A percentile compares a stretch with the other conserved stretches of the same genome.
Evolutionary conservation across 495 filamentous ascomycete species (phyloP).

Genomic region (Viridothelium virens): DNA sequence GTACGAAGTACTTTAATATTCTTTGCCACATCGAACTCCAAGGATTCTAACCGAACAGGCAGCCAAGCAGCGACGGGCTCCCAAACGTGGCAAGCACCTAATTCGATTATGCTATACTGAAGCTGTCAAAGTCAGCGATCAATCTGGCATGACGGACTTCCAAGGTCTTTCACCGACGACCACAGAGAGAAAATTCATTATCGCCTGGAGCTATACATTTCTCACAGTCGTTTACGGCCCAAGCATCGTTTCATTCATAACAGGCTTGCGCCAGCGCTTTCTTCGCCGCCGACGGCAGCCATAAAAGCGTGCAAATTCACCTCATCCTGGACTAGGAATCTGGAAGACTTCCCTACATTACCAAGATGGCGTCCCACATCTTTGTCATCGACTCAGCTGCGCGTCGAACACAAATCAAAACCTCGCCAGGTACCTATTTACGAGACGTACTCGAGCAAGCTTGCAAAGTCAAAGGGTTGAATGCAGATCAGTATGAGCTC

Average conservation of each 20-base stretch:
- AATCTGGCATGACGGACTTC: slow-evolving; percentile 10
- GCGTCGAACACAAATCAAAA: slow-evolving; percentile 69
- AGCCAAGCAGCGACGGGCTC: background rate
- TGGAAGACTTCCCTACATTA: background rate
- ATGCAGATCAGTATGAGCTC: slow-evolving; percentile 65
- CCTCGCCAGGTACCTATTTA: slow-evolving; percentile 67
- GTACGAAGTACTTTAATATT: background rate
- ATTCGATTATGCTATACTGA: background rate
- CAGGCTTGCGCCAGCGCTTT: background rate
- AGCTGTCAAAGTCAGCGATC: background rate
- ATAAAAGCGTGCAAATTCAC: background rate
- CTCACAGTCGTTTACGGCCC: slow-evolving; percentile 1
- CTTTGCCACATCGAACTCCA: slow-evolving; percentile 3
- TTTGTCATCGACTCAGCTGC: slow-evolving; percentile 74
- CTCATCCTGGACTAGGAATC: background rate
- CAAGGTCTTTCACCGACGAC: slow-evolving; percentile 20
- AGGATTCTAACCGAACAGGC: background rate
- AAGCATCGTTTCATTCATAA: background rate
- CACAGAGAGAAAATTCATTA: slow-evolving; percentile 22
- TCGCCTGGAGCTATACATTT: slow-evolving; percentile 23
- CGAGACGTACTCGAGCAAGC: slow-evolving; percentile 80
- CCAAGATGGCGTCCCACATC: slow-evolving; percentile 76
- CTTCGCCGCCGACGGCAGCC: background rate
- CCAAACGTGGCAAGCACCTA: background rate
- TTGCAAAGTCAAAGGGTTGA: slow-evolving; percentile 66